Conservation (phyloP, 1,284 basidiomycete species). For the Microbotryum violaceum region DNA sequence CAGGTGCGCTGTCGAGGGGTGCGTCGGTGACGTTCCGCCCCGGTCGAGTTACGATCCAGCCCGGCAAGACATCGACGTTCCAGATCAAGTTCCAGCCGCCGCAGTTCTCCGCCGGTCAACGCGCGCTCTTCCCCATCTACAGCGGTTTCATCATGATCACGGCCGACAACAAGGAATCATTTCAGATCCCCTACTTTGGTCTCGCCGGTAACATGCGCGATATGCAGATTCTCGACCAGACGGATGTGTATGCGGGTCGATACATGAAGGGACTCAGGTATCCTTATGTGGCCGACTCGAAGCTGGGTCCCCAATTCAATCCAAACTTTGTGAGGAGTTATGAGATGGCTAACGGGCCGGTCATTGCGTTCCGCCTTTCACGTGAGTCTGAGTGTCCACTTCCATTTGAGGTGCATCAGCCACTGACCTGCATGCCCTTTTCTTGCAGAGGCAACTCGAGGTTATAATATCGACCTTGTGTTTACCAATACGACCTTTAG, state of each 20-base stretch:
- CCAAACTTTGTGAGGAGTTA: no score
- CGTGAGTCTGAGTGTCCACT: not conserved
- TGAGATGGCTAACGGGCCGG: not conserved
- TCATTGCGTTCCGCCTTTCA: conserved; percentile 14
- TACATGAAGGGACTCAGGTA: not conserved
- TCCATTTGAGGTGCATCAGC: no score
- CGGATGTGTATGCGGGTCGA: not conserved
- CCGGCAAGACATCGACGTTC: conserved; percentile 5
- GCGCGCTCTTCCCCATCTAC: conserved; percentile 26
- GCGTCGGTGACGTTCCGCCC: not conserved
- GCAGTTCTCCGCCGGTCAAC: not conserved
- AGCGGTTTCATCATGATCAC: conserved; percentile 25
- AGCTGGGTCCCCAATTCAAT: no score
- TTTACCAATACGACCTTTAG: conserved; percentile 6
- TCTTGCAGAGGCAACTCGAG: conserved; percentile 2
- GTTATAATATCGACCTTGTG: conserved; percentile 11
- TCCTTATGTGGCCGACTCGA: conserved; percentile 13
- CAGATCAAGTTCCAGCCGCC: conserved; percentile 12
- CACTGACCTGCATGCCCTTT: no score
- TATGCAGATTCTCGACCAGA: conserved; percentile 30
- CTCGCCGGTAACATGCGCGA: conserved; percentile 20
- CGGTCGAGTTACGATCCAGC: conserved; percentile 2
- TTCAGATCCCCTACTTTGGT: conserved; percentile 29
- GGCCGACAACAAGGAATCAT: not conserved
- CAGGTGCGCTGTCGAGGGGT: no score